Base-by-base conservation (phyloP, 371 early-diverging fungal species). In the Apophysomyces variabilis region DNA sequence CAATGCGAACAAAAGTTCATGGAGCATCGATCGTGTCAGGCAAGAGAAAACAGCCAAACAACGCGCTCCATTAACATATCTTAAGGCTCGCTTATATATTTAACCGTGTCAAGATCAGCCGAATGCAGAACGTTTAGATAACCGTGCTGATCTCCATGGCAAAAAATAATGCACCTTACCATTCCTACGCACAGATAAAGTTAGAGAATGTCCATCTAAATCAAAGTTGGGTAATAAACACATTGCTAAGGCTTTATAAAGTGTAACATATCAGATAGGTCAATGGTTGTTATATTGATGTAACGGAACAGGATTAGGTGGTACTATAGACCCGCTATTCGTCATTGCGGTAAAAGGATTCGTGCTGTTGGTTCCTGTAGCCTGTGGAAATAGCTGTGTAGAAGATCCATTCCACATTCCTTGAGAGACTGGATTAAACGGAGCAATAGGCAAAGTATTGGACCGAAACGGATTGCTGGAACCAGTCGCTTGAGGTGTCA, bases 1-100 rank as follows among this genome's bases (percentile, higher is more conserved):
- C 37, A 93, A 77, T 9, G 85, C 84, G 65, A 90, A 78, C 43
- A 93, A 80, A 56, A 93, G 75, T 82, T 93, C 93, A 76, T 93
- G 93, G 37, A 92, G 84, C 93, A 93, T 93, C 50, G 62, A 36
- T 58, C 39, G n/a, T 39, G 54, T 50, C 9, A 46, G 37, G 26
- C 16, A 61, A 61, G 26, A 43, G 61, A 35, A 26, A 26, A 11
- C 37, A 46, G 8, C 54, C 9, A 26, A 13, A 13, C 47, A 47
- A 47, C 47, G 32, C 32, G 32, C 32, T 26, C 32, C 32, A 26
- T 26, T 3, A 26, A 26, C 3, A 3, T 7, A 21, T 26, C 16
- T 26, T 50, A 50, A 50, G 7, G 54, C 5, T 50, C 54, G 54
- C 54, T 50, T 50, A 50, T 50, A 50, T 50, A 50, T 50, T 50